Evolutionary conservation across 139 green algal species (phyloP), one percentile per base, ranked within the genome.

Genomic region (Ettlia oleoabundans): DNA sequence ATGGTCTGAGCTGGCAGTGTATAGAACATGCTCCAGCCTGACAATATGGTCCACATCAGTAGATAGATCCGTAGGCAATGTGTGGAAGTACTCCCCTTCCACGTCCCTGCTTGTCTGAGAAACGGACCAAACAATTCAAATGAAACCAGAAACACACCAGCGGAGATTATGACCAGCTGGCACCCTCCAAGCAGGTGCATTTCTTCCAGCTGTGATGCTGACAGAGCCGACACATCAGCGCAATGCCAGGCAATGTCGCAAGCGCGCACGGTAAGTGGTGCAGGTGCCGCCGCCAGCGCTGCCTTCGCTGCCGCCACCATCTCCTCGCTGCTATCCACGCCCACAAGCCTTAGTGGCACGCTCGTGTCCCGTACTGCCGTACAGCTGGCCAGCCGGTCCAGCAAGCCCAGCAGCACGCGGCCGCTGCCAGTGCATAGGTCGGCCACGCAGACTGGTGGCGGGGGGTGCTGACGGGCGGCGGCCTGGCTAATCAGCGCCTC

Each of bases 401-500:
- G 40, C 30, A 78, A 43, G 26, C 6, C 70, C 70, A 65, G 70
- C 30, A 42, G 38, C 30, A 78, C 70, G 0, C 70, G 70, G 32
- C 70, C 70, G 70, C 70, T 78, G 30, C 70, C 70, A 18, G n/a
- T 47, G 70, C 43, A 78, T 7, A 78, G 32, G 70, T 78, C 70
- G 1, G 64, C 43, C 43, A 78, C 70, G 2, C 47, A 24, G 47
- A 30, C 13, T 21, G n/a, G 63, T 33, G 26, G 35, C 6, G 0
- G 4, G 26, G 2, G 8, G 3, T 10, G 40, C 3, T 28, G 18
- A 15, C 55, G 55, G 9, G 65, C 37, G 6, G 67, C 67, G 4
- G 41, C 42, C 69, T 15, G 28, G 18, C 41, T 58, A 24, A 15
- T 24, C 26, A 33, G 24, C 1, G 67, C 41, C 40, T 63, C 70